Percentiles rank a stretch among this genome's conserved stretches.
Conservation (phyloP, 225 moss, liverwort and hornwort genomes). For the Polytrichum formosum region DNA sequence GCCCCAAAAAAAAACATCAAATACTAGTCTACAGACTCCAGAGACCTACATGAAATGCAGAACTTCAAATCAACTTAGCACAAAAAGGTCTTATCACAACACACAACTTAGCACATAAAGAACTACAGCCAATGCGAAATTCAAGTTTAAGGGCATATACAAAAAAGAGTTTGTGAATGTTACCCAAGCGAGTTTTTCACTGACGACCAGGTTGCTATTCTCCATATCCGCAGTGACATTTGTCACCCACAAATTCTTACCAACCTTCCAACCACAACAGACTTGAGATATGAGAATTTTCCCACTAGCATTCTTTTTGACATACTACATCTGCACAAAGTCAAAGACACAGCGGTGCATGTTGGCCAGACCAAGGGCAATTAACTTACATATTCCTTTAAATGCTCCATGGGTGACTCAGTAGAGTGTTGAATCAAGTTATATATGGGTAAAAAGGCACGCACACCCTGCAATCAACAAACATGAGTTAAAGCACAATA, state of each 20-base stretch:
- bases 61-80: no score
- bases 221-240: slow-evolving; percentile 42
- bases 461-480: slow-evolving; percentile 36
- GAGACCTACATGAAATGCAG: no score
- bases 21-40: slow-evolving; percentile 2
- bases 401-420: slow-evolving; percentile 15
- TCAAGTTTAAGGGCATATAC: no score
- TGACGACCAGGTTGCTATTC: slow-evolving; percentile 48
- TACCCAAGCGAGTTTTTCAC: slow-evolving; percentile 63
- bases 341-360: not conserved
- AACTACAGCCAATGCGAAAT: no score
- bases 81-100: no score
- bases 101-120: no score
- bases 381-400: slow-evolving; percentile 46
- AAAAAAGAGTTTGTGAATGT: slow-evolving; percentile 13
- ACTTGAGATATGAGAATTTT: no score
- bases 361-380: not conserved
- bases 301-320: not conserved
- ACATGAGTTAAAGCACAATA: slow-evolving; percentile 10
- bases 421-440: slow-evolving; percentile 39
- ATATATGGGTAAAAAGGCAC: slow-evolving; percentile 50
- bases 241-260: slow-evolving; percentile 38
- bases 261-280: slow-evolving; percentile 28
- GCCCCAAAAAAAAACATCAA: slow-evolving; percentile 10
- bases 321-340: not conserved